phyloP scores from a whole-genome alignment of 345 rosid species.

The Gynandropsis gynandra region DNA sequence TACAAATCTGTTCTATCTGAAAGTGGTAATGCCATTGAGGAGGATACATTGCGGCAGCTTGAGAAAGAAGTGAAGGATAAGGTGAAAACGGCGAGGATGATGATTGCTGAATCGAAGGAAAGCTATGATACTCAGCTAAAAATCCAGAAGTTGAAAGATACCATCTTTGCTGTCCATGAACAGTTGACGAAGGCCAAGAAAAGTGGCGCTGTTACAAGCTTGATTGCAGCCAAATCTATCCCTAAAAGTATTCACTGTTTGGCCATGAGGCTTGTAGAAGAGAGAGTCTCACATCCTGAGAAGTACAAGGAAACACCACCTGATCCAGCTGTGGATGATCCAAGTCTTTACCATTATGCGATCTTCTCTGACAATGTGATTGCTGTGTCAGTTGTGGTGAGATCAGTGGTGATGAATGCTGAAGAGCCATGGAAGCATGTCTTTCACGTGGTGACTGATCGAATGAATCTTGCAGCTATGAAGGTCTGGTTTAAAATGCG shows the following conservation, averaged over 20 bases:
- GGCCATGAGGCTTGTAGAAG: constrained; percentile 92
- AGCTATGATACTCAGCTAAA: constrained; percentile 85
- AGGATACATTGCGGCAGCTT: constrained; percentile 62
- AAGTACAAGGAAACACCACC: constrained; percentile 57
- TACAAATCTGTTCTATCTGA: constrained; percentile 46
- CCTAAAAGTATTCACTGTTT: constrained; percentile 92
- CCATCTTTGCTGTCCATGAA: constrained; percentile 79
- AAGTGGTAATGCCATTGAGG: constrained; percentile 43
- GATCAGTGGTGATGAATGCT: constrained; percentile 72
- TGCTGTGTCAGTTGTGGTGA: constrained; percentile 87
- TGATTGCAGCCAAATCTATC: constrained; percentile 70
- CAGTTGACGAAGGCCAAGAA: constrained; percentile 74
- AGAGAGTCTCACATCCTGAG: constrained; percentile 66
- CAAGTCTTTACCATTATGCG: constrained; percentile 67
- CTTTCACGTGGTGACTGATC: constrained; percentile 76
- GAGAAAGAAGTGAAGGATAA: constrained; percentile 93
- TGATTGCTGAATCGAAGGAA: constrained; percentile 76
- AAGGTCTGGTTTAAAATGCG: constrained; percentile 96
- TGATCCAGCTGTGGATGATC: constrained; percentile 59
- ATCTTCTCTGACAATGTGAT: constrained; percentile 82
- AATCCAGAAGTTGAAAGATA: constrained; percentile 87
- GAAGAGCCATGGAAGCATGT: constrained; percentile 79
- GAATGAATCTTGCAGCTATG: constrained; percentile 85
- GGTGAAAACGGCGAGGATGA: constrained; percentile 59
- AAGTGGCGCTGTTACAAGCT: constrained; percentile 74